Evolutionary conservation across 2,329 filamentous ascomycete genomes (phyloP), one percentile per base, ranked within the genome.

Genomic region (Paradendryphiella salina): DNA sequence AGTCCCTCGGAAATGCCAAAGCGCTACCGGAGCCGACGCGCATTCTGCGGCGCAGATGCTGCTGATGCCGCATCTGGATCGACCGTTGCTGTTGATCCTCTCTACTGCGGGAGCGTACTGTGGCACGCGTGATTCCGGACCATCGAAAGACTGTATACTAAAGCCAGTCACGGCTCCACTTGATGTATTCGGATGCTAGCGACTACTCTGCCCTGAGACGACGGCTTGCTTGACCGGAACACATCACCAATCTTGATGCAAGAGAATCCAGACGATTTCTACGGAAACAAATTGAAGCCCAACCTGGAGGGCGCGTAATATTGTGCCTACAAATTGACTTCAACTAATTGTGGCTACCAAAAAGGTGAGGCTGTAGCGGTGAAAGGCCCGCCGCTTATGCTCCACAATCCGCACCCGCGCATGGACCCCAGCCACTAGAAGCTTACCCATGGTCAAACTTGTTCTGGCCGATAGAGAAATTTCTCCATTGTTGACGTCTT

Each of bases 351-450:
- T 65, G 60, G 61, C 59, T 63, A 56, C 42, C 50, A 54, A 50
- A 68, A 64, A 56, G 18, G 56, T 66, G 65, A 69, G 66, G 65
- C 67, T 61, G 61, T 58, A 61, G 63, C 59, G 55, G 59, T 67
- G 59, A 63, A 62, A 67, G 63, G 51, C 29, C 54, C 55, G 57
- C 59, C 62, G 60, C 56, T 21, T 33, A 41, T 51, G 56, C 56
- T 56, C 61, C 64, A 50, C 56, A 57, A 59, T 57, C 58, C 54
- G 52, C 40, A 43, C 56, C 59, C 59, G 54, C 59, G 59, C 45
- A 52, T 54, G 32, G 40, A 4, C 37, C 41, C 47, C 48, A 54
- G 39, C 64, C 65, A 66, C 57, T 63, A 38, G 51, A 32, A 56
- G 50, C 56, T 42, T 40, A 35, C 32, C 29, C 11, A 26, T 26